Evolutionary conservation across 371 early-diverging fungal species (phyloP).

Genomic region (Cokeromyces recurvatus): DNA sequence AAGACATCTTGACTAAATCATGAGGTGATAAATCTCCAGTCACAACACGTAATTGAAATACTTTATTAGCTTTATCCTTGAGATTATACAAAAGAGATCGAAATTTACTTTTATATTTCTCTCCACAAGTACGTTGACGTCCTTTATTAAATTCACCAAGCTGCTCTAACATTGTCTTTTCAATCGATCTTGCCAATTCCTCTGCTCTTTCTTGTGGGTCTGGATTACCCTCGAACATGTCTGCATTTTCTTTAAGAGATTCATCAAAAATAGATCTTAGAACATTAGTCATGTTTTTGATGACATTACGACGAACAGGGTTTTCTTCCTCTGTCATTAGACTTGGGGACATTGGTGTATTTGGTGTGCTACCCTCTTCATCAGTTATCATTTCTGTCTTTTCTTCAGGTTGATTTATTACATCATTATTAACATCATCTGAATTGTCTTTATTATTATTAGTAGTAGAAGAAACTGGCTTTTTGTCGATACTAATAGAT

Average conservation of each 20-base stretch:
- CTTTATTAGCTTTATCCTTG: constrained; percentile 68
- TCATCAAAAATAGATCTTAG: constrained; percentile 26
- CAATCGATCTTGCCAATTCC: constrained; percentile 26
- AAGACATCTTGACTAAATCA: constrained; percentile 65
- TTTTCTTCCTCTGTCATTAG: constrained; percentile 43
- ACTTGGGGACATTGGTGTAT: constrained; percentile 16
- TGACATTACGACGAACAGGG: constrained; percentile 52
- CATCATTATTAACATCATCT: neutral
- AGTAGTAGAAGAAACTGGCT: neutral
- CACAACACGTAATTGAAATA: constrained; percentile 63
- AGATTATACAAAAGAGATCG: constrained; percentile 71
- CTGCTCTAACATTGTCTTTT: constrained; percentile 33
- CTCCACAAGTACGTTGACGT: constrained; percentile 29
- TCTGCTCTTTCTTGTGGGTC: constrained; percentile 9
- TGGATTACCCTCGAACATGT: constrained; percentile 15
- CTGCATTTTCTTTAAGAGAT: constrained; percentile 25
- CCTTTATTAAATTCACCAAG: constrained; percentile 21
- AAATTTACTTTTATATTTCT: constrained; percentile 72
- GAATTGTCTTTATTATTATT: neutral
- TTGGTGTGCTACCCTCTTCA: neutral
- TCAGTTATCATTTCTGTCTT: neutral
- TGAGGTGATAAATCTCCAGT: constrained; percentile 55
- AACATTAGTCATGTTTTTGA: constrained; percentile 45
- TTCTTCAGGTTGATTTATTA: neutral
- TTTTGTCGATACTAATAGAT: neutral